These are phyloP conservation scores for Musa itinerans DNA, from an alignment of 176 grass and related monocot genomes.

Conservation along the genomic window DNA sequence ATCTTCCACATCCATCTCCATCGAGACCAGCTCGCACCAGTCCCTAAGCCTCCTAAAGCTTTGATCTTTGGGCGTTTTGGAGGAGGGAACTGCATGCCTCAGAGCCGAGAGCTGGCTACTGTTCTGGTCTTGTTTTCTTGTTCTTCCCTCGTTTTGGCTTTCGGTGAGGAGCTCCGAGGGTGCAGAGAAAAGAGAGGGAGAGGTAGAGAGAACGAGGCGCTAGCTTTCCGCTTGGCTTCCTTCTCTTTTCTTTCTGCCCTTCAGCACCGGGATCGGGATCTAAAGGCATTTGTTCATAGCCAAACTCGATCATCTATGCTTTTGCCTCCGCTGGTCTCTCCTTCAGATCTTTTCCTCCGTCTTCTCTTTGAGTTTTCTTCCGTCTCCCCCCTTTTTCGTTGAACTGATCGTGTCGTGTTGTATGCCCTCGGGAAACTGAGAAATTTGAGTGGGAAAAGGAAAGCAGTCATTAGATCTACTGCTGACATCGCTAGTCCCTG, in stretches of 20 bases:
- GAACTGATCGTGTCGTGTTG: background rate
- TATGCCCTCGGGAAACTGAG: background rate
- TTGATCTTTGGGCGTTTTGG: background rate
- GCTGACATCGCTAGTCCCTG: background rate
- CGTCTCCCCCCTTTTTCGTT: background rate
- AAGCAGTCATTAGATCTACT: background rate
- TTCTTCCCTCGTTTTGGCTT: background rate
- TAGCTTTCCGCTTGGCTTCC: background rate
- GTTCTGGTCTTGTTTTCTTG: background rate
- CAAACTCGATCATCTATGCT: background rate
- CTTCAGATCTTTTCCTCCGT: slow-evolving; percentile 1
- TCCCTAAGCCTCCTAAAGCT: background rate
- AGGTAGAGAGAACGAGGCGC: background rate
- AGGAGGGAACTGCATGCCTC: background rate
- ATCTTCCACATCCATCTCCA: background rate
- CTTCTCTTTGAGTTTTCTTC: background rate
- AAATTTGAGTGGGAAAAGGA: background rate
- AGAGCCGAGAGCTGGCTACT: background rate
- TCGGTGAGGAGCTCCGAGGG: background rate
- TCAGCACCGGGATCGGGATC: slow-evolving; percentile 1
- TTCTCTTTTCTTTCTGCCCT: slow-evolving; percentile 3
- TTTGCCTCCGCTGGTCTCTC: background rate
- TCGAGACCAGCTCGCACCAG: background rate
- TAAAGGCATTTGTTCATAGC: slow-evolving; percentile 5
- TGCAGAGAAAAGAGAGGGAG: background rate